Evolutionary conservation across 345 rosid species (phyloP), one percentile per base, ranked within the genome.

Genomic region (Citrus maxima): DNA sequence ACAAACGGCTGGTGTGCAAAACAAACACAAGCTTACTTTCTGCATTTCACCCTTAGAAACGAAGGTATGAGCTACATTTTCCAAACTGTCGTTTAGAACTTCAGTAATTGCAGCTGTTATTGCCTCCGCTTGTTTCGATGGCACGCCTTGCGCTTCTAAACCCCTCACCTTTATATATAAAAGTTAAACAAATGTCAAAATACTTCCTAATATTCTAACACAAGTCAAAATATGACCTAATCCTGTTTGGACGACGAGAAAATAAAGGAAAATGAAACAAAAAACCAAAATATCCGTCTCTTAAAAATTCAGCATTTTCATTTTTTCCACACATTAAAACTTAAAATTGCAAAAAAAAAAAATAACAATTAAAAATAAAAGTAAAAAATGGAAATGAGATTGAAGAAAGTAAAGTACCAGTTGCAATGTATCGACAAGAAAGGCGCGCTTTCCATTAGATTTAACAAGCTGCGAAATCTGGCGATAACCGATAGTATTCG

Each of bases 391-490:
- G 14, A 54, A 51, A 70, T 0, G 2, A 14, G 22, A 18, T 54
- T 16, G 19, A 18, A 18, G 42, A 67, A 58, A 38, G 7, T 21
- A 30, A 9, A 69, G 78, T 88, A 93, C 98, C 90, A 97, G 84
- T 77, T 93, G 97, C 86, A 94, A 83, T n/a, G 99, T 97, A 74
- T 94, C 96, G 21, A 97, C 98, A 64, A 93, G 98, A 77, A 92
- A 97, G 0, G 96, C 98, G 27, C 96, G 95, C 24, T 89, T 97
- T 14, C 88, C 93, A 28, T 85, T 89, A 55, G 89, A 72, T 71
- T 88, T 89, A 7, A 73, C 90, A 67, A 92, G 94, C 80, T 94
- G 89, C 8, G 95, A 94, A 40, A 90, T 80, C 27, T 77, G 85
- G 16, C 97, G 78, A 78, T 37, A 70, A 24, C 80, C 81, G 16